Evolutionary conservation across 108 stramenopile species (phyloP).

Genomic region (Skeletonema menzelii): DNA sequence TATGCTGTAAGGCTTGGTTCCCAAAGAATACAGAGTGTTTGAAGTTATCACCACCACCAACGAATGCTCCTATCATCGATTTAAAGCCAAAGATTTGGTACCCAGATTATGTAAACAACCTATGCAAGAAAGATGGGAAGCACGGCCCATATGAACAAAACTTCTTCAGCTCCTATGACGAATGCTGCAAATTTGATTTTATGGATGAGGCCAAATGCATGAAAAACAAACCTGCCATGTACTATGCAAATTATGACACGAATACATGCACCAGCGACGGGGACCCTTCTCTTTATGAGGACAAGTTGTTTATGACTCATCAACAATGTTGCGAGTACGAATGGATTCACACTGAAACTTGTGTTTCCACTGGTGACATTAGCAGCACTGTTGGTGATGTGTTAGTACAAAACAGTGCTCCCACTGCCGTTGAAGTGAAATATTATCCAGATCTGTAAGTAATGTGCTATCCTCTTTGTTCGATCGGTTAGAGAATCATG

Average conservation of each 20-base stretch:
- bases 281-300: background rate
- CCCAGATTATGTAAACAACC: conserved; percentile 11
- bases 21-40: conserved; percentile 7
- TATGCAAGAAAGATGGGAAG: conserved; percentile 17
- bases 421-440: background rate
- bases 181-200: conserved; percentile 24
- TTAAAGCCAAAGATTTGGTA: background rate
- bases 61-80: background rate
- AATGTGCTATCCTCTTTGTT: background rate
- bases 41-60: conserved; percentile 14
- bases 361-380: no score
- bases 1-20: conserved; percentile 16
- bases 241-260: conserved; percentile 2
- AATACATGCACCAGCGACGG: background rate
- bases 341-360: background rate
- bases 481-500: background rate
- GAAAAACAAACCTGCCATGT: conserved; percentile 4
- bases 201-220: conserved; percentile 1
- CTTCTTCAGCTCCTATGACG: conserved; percentile 18
- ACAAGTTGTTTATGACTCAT: background rate
- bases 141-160: conserved; percentile 13
- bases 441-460: background rate
- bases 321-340: background rate
- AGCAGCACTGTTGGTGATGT: background rate
- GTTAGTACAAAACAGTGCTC: background rate